phyloP scores from a whole-genome alignment of 371 early-diverging fungal species.

The Haplosporangium sp. region DNA sequence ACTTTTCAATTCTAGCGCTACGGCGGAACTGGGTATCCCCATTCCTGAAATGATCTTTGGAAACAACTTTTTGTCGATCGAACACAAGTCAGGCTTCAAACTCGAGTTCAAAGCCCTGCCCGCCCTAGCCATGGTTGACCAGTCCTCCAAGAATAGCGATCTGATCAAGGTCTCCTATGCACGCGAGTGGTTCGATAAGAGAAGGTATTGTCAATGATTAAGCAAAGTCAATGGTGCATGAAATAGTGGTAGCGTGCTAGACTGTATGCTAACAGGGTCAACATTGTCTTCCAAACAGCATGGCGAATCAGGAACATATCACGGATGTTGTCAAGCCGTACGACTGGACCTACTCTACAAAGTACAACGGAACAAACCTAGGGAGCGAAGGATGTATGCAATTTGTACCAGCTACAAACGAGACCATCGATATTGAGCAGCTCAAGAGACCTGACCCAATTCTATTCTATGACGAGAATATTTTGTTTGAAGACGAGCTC shows the following conservation, averaged over 20 bases:
- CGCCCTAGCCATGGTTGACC: conserved; percentile 80
- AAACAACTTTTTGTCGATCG: conserved; percentile 72
- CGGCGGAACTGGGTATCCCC: conserved; percentile 75
- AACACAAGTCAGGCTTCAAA: conserved; percentile 59
- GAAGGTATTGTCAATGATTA: conserved; percentile 63
- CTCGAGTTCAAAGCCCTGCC: conserved; percentile 76
- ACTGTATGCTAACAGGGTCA: neutral
- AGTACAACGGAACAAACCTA: conserved; percentile 72
- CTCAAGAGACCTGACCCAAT: conserved; percentile 87
- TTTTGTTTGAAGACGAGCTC: conserved; percentile 95
- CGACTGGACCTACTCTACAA: conserved; percentile 94
- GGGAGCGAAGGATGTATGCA: conserved; percentile 10
- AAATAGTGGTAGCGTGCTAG: neutral
- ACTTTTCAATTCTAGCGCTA: conserved; percentile 51
- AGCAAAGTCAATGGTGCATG: neutral
- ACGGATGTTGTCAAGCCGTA: conserved; percentile 89
- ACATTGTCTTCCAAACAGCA: conserved; percentile 26
- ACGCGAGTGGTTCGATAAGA: conserved; percentile 80
- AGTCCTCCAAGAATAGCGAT: conserved; percentile 67
- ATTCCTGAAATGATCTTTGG: conserved; percentile 97
- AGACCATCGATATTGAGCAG: conserved; percentile 77
- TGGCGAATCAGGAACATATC: conserved; percentile 75
- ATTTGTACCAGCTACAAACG: conserved; percentile 45
- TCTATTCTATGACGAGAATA: conserved; percentile 89
- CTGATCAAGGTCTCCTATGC: conserved; percentile 87